Evolutionary conservation across 2,329 filamentous ascomycete species (phyloP), one percentile per base, ranked within the genome.

Genomic region (Immersiporthe knoxdaviesiana): DNA sequence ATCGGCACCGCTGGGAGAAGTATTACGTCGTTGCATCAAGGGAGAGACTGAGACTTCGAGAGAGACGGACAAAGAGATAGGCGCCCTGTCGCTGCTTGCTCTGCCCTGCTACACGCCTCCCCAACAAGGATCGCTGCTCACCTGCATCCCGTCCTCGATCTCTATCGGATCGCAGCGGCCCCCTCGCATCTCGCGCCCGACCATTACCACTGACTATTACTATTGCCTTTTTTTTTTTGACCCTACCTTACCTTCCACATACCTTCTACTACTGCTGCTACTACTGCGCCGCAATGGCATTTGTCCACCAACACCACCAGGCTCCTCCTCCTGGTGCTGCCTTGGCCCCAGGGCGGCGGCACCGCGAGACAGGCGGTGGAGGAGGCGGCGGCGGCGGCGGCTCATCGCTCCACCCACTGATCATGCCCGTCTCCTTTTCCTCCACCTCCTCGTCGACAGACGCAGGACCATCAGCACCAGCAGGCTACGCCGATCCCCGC

Each of bases 211-310:
- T 21, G n/a, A n/a, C n/a, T n/a, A n/a, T 10, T 47, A 47, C 44
- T n/a, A n/a, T 47, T 47, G 2, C 44, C 21, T 47, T 47, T 6
- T 21, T 21, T 16, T 35, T 6, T 21, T 21, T 16, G 4, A 35
- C 37, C 11, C 37, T 39, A 8, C 18, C 8, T 47, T 18, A 10
- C 7, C 44, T 35, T 35, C 35, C 8, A 35, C 35, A n/a, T 35
- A 35, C 35, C 35, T 35, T 4, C 35, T 35, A 35, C 8, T 35
- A 35, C 35, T 35, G 8, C 35, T 35, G 8, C 11, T 39, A 39
- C 37, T 41, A 27, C 59, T 47, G 61, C 27, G 61, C 24, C 61
- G 61, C 61, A 32, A 63, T 47, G 61, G 61, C 61, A 32, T 63
- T 30, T 30, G 2, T 63, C 61, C 61, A 50, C 61, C 39, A 44